Conservation (phyloP, 129 eudicot genomes). For the Heracleum sosnowskyi region DNA sequence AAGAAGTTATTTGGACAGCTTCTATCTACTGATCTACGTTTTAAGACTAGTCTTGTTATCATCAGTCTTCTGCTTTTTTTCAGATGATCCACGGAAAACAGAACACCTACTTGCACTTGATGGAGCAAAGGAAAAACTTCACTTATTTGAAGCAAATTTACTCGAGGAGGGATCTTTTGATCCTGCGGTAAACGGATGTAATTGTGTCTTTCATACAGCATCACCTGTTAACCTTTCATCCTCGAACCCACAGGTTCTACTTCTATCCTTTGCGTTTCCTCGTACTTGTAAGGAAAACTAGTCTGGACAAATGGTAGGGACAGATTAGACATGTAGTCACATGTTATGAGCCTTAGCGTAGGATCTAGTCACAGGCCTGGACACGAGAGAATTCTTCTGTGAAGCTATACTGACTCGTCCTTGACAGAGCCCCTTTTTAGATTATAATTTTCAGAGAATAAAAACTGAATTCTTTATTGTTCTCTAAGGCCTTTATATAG, state of each 20-base stretch:
- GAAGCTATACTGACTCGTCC: too few relatives aligned
- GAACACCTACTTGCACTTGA: slow-evolving; percentile 45
- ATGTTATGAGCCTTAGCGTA: too few relatives aligned
- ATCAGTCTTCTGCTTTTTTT: background rate
- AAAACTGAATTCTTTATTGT: too few relatives aligned
- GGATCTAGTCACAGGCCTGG: too few relatives aligned
- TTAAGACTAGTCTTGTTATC: background rate
- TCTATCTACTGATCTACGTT: background rate
- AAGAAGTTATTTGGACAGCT: background rate
- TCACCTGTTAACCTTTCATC: slow-evolving; percentile 29
- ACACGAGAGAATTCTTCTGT: too few relatives aligned
- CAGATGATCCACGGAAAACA: slow-evolving; percentile 41
- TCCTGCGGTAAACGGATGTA: slow-evolving; percentile 32
- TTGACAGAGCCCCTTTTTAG: too few relatives aligned
- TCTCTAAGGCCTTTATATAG: too few relatives aligned
- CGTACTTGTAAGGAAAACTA: too few relatives aligned
- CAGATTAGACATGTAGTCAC: background rate
- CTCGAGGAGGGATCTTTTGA: slow-evolving; percentile 43
- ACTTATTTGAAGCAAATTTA: slow-evolving; percentile 37
- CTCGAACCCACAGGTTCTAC: slow-evolving; percentile 32
- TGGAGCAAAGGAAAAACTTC: slow-evolving; percentile 49
- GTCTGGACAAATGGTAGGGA: background rate
- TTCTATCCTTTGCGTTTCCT: background rate
- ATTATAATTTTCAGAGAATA: too few relatives aligned
- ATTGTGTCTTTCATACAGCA: slow-evolving; percentile 42